Percentiles rank a stretch among this genome's conserved stretches.
Conservation (phyloP, 805 yeast genomes). For the Lipomyces sp. region DNA sequence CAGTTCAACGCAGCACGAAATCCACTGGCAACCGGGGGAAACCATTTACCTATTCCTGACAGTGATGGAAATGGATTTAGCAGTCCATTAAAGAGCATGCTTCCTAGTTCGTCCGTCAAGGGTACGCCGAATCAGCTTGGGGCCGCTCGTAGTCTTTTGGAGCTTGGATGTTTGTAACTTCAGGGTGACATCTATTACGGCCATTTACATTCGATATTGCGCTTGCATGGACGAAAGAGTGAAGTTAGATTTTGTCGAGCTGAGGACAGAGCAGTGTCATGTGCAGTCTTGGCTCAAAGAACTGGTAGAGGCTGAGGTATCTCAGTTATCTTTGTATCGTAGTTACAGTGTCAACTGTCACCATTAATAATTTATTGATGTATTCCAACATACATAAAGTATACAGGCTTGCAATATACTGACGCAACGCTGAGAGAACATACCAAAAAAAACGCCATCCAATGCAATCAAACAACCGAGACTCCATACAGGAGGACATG, state of each 20-base stretch:
- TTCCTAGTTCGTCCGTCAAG: conserved; percentile 29
- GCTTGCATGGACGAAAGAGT: too few species aligned
- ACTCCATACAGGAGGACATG: too few species aligned
- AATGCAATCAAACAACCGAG: too few species aligned
- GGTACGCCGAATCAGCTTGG: conserved; percentile 33
- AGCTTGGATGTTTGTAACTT: conserved; percentile 23
- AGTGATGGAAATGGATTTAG: conserved; percentile 6
- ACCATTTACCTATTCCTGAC: not conserved
- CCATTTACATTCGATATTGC: not conserved
- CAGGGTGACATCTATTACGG: not conserved
- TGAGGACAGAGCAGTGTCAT: not conserved
- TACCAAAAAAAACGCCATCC: too few species aligned
- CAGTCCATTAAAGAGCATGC: conserved; percentile 25
- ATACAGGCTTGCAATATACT: too few species aligned
- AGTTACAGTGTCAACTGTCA: not conserved
- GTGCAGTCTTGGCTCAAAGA: not conserved
- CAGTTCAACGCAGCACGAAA: too few species aligned
- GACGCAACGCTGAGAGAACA: too few species aligned
- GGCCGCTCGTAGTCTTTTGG: conserved; percentile 31
- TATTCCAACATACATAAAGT: too few species aligned
- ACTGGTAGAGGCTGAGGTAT: not conserved
- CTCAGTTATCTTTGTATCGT: not conserved
- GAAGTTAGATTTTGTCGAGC: too few species aligned
- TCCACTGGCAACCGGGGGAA: too few species aligned
- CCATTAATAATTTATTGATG: too few species aligned